These are phyloP conservation scores for Fusarium mundagurra DNA, from an alignment of 2,329 filamentous ascomycete species.

Conservation along the genomic window DNA sequence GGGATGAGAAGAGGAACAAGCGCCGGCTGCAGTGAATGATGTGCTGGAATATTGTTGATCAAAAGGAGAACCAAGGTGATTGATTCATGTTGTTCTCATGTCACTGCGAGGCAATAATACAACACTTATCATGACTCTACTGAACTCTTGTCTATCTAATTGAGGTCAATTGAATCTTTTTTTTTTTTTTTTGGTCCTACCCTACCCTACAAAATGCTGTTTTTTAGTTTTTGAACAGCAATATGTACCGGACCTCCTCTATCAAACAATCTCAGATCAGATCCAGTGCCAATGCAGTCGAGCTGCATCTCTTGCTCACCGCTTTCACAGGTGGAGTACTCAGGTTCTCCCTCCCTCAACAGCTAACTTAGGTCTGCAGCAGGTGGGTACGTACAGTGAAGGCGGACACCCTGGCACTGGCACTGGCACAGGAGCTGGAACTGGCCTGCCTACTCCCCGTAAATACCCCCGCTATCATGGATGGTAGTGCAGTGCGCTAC, in stretches of 20 bases:
- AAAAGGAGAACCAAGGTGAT: not conserved
- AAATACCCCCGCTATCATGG: slow-evolving; percentile 24
- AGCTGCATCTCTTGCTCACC: slow-evolving; percentile 33
- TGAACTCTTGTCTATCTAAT: not conserved
- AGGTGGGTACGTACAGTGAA: slow-evolving; percentile 9
- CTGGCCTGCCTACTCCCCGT: slow-evolving; percentile 13
- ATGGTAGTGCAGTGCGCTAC: slow-evolving; percentile 12
- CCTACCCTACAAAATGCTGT: not conserved
- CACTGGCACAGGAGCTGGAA: not conserved
- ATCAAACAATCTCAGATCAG: not conserved
- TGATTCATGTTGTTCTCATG: not conserved
- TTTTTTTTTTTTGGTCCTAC: not conserved
- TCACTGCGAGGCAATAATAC: not conserved
- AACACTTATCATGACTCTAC: not conserved
- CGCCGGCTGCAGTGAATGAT: not conserved
- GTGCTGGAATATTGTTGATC: not conserved
- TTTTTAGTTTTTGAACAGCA: not conserved
- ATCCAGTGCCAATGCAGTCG: slow-evolving; percentile 5
- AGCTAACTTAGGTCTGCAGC: slow-evolving; percentile 10
- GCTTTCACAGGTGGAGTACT: slow-evolving; percentile 39
- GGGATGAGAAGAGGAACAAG: not conserved
- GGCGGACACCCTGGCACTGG: slow-evolving; percentile 27
- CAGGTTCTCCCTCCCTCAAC: slow-evolving; percentile 15
- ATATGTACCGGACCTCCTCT: not conserved
- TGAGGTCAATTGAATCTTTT: not conserved